Conservation (phyloP, 805 yeast genomes). For the Tetrapisispora nanseiensis region DNA sequence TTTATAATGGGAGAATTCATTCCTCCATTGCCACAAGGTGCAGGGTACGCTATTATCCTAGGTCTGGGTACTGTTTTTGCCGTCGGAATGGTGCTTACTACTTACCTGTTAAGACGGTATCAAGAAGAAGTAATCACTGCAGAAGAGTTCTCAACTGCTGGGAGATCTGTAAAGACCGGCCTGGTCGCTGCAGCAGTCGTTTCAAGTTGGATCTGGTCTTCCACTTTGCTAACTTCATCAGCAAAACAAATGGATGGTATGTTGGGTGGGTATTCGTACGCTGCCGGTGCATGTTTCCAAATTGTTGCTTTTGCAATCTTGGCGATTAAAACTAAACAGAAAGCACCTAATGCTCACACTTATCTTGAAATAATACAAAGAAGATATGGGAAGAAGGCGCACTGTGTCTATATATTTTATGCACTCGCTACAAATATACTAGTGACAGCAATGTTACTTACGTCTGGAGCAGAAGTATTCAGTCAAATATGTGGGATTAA, state of each 20-base stretch:
- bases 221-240: constrained; percentile 63
- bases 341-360: constrained; percentile 89
- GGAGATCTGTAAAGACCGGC: constrained; percentile 78
- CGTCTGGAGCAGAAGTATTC: constrained; percentile 85
- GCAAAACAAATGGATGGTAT: constrained; percentile 73
- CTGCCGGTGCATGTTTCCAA: constrained; percentile 87
- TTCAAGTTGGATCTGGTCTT: constrained; percentile 92
- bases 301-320: constrained; percentile 76
- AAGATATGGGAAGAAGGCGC: constrained; percentile 73
- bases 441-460: constrained; percentile 84
- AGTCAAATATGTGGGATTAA: constrained; percentile 74
- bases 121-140: constrained; percentile 83
- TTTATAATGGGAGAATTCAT: constrained; percentile 21
- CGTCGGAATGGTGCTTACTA: constrained; percentile 67
- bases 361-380: constrained; percentile 75
- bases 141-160: constrained; percentile 91
- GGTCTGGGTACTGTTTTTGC: constrained; percentile 82
- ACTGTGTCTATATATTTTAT: constrained; percentile 60
- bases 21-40: constrained; percentile 54
- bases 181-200: constrained; percentile 85
- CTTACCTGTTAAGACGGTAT: constrained; percentile 62
- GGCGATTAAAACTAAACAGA: constrained; percentile 80
- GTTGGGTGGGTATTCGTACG: constrained; percentile 73
- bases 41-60: constrained; percentile 80
- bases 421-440: constrained; percentile 81